These are phyloP conservation scores for Neospermospora avenae DNA, from an alignment of 2,329 filamentous ascomycete species.

Conservation along the genomic window DNA sequence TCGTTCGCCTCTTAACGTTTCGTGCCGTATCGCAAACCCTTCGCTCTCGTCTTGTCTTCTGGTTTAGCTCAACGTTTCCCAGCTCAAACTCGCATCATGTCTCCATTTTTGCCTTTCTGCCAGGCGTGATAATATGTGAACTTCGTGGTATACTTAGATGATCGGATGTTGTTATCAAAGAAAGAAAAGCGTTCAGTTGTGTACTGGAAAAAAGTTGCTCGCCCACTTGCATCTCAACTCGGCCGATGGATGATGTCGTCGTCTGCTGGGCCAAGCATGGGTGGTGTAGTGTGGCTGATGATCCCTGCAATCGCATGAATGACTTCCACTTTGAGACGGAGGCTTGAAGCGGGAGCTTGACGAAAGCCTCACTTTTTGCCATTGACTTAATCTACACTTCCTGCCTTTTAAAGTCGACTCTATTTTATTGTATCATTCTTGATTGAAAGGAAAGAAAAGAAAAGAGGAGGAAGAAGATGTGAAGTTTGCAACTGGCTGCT, in stretches of 20 bases:
- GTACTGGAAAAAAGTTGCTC: not conserved
- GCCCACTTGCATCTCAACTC: not conserved
- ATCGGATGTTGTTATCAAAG: not conserved
- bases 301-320: slow-evolving; percentile 15
- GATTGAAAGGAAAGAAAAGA: not conserved
- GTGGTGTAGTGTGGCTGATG: not conserved
- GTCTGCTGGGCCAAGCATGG: not conserved
- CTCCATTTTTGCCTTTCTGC: not conserved
- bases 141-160: not conserved
- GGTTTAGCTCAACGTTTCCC: too few relatives aligned
- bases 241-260: slow-evolving; percentile 14
- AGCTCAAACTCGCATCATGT: not conserved
- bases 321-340: not conserved
- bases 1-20: not conserved
- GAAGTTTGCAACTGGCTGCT: not conserved
- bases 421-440: too few relatives aligned
- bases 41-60: too few relatives aligned
- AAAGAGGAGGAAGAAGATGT: not conserved
- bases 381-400: slow-evolving; percentile 1
- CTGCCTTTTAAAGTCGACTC: not conserved
- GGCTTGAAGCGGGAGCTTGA: too few relatives aligned
- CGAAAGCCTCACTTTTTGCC: too few relatives aligned
- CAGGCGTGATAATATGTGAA: not conserved
- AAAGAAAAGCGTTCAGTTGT: not conserved
- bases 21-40: not conserved